A percentile compares a stretch with the other conserved stretches of the same genome.
These are phyloP conservation scores for Phytophthora crassamura DNA, from an alignment of 352 stramenopile species.

Conservation along the genomic window DNA sequence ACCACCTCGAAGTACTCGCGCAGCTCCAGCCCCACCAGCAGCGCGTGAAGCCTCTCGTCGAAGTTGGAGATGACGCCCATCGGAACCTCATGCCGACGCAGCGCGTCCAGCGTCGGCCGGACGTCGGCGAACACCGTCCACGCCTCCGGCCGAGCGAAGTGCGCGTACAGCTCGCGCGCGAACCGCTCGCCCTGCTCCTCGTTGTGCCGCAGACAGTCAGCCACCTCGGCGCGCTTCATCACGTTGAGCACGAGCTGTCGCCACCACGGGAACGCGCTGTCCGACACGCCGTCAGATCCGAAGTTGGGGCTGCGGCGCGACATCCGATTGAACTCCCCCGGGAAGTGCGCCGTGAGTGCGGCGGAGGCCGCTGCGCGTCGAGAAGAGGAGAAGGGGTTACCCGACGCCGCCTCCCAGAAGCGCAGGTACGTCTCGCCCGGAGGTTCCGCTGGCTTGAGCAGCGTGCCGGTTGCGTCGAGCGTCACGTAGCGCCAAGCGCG, in stretches of 20 bases:
- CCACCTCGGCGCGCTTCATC: conserved; percentile 33
- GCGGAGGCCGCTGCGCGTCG: conserved; percentile 16
- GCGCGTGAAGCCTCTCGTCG: conserved; percentile 64
- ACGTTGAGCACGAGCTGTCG: conserved; percentile 53
- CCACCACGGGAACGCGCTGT: conserved; percentile 68
- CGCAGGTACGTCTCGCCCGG: conserved; percentile 59
- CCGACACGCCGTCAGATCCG: conserved; percentile 18
- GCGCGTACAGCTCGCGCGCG: conserved; percentile 54
- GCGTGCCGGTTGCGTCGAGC: conserved; percentile 79
- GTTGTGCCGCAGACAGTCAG: conserved; percentile 17
- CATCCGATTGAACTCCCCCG: conserved; percentile 43
- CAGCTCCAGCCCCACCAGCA: conserved; percentile 56
- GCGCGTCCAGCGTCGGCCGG: conserved; percentile 42
- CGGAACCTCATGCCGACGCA: conserved; percentile 28
- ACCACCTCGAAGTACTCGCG: conserved; percentile 58
- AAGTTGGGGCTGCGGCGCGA: conserved; percentile 57
- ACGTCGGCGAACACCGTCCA: conserved; percentile 75
- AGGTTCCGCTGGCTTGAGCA: conserved; percentile 56
- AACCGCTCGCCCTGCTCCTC: conserved; percentile 44
- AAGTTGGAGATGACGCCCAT: conserved; percentile 85
- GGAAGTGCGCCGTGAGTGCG: conserved; percentile 49
- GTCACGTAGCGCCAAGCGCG: conserved; percentile 51
- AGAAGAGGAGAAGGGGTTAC: conserved; percentile 35
- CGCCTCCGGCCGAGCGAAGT: conserved; percentile 55
- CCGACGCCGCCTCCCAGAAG: conserved; percentile 46